Percentiles rank a stretch among this genome's conserved stretches.
Conservation (phyloP, 192 early-diverging fungal genomes). For the Dissophora globulifera region DNA sequence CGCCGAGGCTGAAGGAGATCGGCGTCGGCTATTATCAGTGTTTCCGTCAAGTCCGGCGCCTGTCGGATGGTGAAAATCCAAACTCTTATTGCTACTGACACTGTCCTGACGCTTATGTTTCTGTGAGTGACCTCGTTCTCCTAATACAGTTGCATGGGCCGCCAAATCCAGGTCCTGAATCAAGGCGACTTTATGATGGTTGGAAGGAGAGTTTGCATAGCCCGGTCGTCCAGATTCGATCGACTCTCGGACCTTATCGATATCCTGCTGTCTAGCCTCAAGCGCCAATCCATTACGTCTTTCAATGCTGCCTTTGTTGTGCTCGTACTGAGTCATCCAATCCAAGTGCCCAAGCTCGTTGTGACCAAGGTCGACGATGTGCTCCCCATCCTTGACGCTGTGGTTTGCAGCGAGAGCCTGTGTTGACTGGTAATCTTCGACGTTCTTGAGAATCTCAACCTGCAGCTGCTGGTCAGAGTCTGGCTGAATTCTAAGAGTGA, state of each 20-base stretch:
- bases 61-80: constrained; percentile 9
- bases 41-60: neutral
- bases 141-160: neutral
- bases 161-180: neutral
- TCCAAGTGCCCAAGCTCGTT: neutral
- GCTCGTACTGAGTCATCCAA: neutral
- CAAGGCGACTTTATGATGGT: neutral
- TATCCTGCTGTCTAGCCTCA: constrained; percentile 37
- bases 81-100: constrained; percentile 6
- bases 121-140: too few species aligned
- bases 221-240: constrained; percentile 34
- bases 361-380: neutral
- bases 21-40: neutral
- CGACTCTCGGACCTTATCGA: constrained; percentile 36
- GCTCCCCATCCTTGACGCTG: too few species aligned
- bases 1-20: constrained; percentile 1
- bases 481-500: constrained; percentile 44
- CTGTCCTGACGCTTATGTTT: constrained; percentile 2
- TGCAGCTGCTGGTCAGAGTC: constrained; percentile 27
- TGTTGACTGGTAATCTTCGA: constrained; percentile 24
- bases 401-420: neutral
- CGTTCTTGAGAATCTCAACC: constrained; percentile 46
- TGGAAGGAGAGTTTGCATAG: constrained; percentile 11
- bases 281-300: neutral
- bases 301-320: neutral